Evolutionary conservation across 352 stramenopile genomes (phyloP).

Genomic region (Pythium folliculosum): DNA sequence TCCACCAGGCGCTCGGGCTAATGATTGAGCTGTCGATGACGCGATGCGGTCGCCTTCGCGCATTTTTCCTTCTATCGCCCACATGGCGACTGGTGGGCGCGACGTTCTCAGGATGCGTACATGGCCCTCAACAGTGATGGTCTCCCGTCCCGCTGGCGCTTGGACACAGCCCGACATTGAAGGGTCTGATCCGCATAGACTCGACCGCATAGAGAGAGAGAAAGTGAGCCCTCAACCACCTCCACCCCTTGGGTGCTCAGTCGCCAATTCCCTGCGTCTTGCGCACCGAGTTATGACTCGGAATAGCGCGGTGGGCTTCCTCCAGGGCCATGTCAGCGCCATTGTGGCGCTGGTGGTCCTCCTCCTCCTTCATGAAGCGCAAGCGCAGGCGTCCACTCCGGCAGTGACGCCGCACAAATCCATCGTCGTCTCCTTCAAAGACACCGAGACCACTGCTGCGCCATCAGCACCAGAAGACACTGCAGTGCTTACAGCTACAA

Average conservation of each 20-base stretch:
- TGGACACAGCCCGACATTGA: not conserved
- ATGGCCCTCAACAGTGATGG: not conserved
- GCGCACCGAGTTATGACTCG: not conserved
- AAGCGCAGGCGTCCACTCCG: not conserved
- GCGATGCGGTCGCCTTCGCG: not conserved
- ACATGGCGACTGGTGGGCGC: not conserved
- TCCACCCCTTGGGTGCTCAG: not conserved
- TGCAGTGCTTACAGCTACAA: not conserved
- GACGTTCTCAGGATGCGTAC: not conserved
- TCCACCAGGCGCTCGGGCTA: not conserved
- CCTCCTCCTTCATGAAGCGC: not conserved
- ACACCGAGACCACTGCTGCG: not conserved
- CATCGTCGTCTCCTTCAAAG: not conserved
- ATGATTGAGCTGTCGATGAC: not conserved
- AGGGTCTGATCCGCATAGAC: conserved; percentile 11
- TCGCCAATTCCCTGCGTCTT: not conserved
- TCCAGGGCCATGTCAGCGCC: not conserved
- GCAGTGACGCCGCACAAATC: not conserved
- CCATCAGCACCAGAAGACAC: not conserved
- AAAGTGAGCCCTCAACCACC: not conserved
- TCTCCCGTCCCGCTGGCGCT: not conserved
- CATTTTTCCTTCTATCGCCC: not conserved
- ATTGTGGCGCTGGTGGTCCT: not conserved
- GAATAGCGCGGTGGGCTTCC: not conserved
- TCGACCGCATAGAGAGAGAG: not conserved